Evolutionary conservation across 139 green algal genomes (phyloP).

Genomic region (Deuterostichococcus epilithicus): DNA sequence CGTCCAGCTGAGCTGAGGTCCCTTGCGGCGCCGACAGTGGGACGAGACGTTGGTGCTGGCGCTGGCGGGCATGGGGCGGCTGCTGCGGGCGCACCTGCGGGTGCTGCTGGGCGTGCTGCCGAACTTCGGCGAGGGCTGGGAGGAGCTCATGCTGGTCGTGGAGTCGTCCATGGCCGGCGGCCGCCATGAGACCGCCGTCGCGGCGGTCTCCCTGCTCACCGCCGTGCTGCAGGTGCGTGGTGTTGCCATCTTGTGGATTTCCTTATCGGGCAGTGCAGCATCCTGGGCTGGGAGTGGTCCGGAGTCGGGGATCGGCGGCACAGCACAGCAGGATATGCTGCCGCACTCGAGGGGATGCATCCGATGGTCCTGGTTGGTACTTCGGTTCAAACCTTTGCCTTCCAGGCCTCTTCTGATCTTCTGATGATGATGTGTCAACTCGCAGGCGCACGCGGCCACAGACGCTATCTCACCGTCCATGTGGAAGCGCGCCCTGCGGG

Average conservation of each 20-base stretch:
- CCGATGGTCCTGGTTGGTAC: no score
- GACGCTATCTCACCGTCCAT: slow-evolving; percentile 19
- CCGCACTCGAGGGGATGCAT: no score
- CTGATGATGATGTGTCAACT: slow-evolving; percentile 13
- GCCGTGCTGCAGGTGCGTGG: slow-evolving; percentile 38
- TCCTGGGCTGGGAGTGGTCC: slow-evolving; percentile 16
- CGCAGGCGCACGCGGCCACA: slow-evolving; percentile 6
- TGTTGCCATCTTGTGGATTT: slow-evolving; percentile 3
- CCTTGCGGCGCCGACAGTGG: no score
- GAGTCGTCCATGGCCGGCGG: slow-evolving; percentile 56
- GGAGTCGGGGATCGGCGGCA: slow-evolving; percentile 26
- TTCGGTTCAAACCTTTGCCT: no score
- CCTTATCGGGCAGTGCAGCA: slow-evolving; percentile 1
- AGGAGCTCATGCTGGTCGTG: slow-evolving; percentile 72
- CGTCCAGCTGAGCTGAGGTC: no score
- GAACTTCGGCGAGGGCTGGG: slow-evolving; percentile 51
- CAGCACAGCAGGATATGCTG: no score
- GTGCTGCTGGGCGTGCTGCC: slow-evolving; percentile 49
- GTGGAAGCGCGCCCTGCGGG: slow-evolving; percentile 55
- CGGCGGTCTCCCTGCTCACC: slow-evolving; percentile 51
- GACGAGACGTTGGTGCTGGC: slow-evolving; percentile 88
- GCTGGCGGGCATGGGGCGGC: slow-evolving; percentile 70
- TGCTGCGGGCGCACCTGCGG: slow-evolving; percentile 74
- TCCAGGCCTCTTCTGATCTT: no score
- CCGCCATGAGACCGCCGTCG: slow-evolving; percentile 63